Conservation (phyloP, 352 stramenopile genomes). For the Pythium utonaiense region DNA sequence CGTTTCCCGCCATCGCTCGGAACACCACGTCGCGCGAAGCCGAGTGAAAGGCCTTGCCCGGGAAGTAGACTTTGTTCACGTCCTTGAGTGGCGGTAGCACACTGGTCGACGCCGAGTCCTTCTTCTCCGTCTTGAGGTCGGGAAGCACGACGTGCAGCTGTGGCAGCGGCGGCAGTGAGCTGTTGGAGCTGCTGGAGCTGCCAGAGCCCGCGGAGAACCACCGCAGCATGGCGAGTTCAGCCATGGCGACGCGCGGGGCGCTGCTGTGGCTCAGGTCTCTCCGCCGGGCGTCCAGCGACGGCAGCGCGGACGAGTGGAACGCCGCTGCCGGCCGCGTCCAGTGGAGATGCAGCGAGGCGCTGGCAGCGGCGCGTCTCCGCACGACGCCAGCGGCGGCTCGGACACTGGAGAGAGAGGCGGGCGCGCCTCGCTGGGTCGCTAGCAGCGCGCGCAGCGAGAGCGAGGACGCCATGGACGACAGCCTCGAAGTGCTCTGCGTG, state of each 20-base stretch:
- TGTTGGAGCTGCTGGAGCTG: background rate
- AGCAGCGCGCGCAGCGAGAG: constrained; percentile 19
- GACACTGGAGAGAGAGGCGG: background rate
- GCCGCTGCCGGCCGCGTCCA: background rate
- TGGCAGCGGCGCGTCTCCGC: constrained; percentile 6
- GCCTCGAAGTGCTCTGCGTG: background rate
- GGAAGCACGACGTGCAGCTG: constrained; percentile 29
- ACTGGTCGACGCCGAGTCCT: constrained; percentile 8
- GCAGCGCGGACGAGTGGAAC: constrained; percentile 6
- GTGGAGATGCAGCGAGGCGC: background rate
- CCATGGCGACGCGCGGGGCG: background rate
- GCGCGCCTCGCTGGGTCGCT: constrained; percentile 3
- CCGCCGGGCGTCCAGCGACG: background rate
- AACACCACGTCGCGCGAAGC: constrained; percentile 79
- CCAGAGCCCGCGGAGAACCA: background rate
- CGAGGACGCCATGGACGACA: constrained; percentile 13
- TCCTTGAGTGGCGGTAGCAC: constrained; percentile 54
- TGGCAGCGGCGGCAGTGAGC: constrained; percentile 11
- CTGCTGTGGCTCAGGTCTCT: background rate
- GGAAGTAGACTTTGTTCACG: constrained; percentile 86
- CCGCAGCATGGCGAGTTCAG: background rate
- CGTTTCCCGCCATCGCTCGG: constrained; percentile 92
- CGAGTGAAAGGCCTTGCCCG: constrained; percentile 71
- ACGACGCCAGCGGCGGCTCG: background rate
- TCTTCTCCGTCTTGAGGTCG: constrained; percentile 34